These are phyloP conservation scores for Lichina pygmaea DNA, from an alignment of 495 filamentous ascomycete genomes.

Conservation along the genomic window DNA sequence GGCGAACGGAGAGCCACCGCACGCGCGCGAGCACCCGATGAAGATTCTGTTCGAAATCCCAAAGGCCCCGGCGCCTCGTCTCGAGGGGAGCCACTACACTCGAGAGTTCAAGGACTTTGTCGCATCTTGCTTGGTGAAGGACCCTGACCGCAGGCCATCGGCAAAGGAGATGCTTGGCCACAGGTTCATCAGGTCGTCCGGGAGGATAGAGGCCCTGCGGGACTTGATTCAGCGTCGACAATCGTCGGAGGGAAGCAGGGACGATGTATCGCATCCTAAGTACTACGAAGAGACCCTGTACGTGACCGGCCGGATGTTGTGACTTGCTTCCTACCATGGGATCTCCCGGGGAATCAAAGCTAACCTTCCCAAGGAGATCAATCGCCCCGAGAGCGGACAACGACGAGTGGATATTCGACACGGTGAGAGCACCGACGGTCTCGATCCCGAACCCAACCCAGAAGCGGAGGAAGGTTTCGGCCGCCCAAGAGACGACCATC, in stretches of 20 bases:
- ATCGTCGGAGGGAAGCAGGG: slow-evolving; percentile 41
- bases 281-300: slow-evolving; percentile 78
- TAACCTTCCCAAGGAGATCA: slow-evolving; percentile 20
- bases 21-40: slow-evolving; percentile 85
- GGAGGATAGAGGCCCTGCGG: slow-evolving; percentile 58
- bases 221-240: slow-evolving; percentile 73
- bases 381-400: slow-evolving; percentile 37
- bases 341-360: background rate
- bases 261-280: slow-evolving; percentile 29
- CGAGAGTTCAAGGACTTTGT: slow-evolving; percentile 87
- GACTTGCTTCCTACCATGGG: slow-evolving; percentile 1
- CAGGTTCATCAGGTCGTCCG: slow-evolving; percentile 63
- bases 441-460: slow-evolving; percentile 11
- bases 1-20: slow-evolving; percentile 74
- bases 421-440: slow-evolving; percentile 39
- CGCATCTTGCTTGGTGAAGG: slow-evolving; percentile 66
- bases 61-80: slow-evolving; percentile 59
- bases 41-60: slow-evolving; percentile 96
- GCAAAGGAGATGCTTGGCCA: slow-evolving; percentile 80
- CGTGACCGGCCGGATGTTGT: slow-evolving; percentile 5
- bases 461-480: slow-evolving; percentile 2
- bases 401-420: slow-evolving; percentile 97
- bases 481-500: slow-evolving; percentile 5
- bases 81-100: slow-evolving; percentile 62
- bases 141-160: slow-evolving; percentile 56